A percentile compares a stretch with the other conserved stretches of the same genome.
These are phyloP conservation scores for Penstemon newberryi DNA, from an alignment of 257 asterid species.

Conservation along the genomic window DNA sequence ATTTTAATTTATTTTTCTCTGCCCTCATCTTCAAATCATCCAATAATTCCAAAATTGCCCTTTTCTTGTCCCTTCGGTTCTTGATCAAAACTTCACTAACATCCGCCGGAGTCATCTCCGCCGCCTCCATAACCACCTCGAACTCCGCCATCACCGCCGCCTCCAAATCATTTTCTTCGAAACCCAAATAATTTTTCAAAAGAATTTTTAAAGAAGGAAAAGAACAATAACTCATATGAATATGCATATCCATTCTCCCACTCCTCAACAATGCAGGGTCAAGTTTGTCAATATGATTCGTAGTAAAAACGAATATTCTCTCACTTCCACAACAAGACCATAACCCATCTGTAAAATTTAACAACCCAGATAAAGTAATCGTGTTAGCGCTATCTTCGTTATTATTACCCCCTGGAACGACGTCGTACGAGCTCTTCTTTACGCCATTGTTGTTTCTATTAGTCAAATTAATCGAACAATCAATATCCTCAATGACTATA, in stretches of 20 bases:
- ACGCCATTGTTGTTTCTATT: slow-evolving; percentile 3
- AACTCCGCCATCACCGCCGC: slow-evolving; percentile 39
- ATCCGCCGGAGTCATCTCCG: slow-evolving; percentile 95
- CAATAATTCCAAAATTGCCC: slow-evolving; percentile 58
- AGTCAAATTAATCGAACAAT: slow-evolving; percentile 39
- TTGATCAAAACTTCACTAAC: slow-evolving; percentile 81
- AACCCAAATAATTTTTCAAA: slow-evolving; percentile 69
- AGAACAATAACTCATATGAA: slow-evolving; percentile 79
- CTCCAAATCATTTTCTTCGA: slow-evolving; percentile 46
- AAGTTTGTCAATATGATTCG: not conserved
- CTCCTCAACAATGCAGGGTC: slow-evolving; percentile 91
- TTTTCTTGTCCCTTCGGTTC: slow-evolving; percentile 58
- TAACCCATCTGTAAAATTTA: not conserved
- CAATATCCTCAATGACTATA: slow-evolving; percentile 46
- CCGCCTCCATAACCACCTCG: slow-evolving; percentile 46
- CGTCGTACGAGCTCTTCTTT: slow-evolving; percentile 14
- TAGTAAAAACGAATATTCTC: slow-evolving; percentile 50
- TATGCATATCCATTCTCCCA: slow-evolving; percentile 97
- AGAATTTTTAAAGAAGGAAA: slow-evolving; percentile 64
- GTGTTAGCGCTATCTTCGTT: slow-evolving; percentile 53
- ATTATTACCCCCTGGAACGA: slow-evolving; percentile 22
- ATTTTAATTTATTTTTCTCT: slow-evolving; percentile 33
- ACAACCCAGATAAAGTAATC: slow-evolving; percentile 78
- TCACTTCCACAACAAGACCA: slow-evolving; percentile 99
- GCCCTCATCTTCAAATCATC: slow-evolving; percentile 52